Evolutionary conservation across 805 yeast species (phyloP), one percentile per base, ranked within the genome.

Genomic region (Kodamaea kaohsiungensis): DNA sequence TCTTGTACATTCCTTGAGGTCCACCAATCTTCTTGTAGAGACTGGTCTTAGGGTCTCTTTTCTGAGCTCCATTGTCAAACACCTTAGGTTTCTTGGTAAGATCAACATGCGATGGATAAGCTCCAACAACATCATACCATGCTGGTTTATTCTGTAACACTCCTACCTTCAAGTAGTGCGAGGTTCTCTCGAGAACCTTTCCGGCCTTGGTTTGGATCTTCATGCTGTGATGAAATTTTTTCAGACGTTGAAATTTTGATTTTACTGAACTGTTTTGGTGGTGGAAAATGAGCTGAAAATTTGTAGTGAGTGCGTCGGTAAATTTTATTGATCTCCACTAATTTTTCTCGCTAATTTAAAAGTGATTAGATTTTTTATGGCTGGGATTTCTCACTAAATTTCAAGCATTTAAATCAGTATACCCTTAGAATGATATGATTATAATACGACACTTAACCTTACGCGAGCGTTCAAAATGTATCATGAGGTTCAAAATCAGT

Each of bases 111-210:
- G 98, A 98, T 40, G 98, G 98, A 61, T 87, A 79, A 25, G 85
- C 79, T 3, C 89, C 89, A 13, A 95, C 91, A 5, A 89, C 93
- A 58, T 86, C 85, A 70, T 80, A 91, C 99, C 98, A 95, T 1
- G 86, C 86, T 1, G 99, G 99, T 64, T 88, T 87, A 33, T 79
- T 71, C 33, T 70, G 76, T 47, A 91, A 77, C n/a, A 87, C 74
- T 1, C 96, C 93, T 0, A 89, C 80, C 61, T 78, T 78, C 58
- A 93, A 72, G 61, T 85, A 85, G 55, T 87, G 86, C 1, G 97
- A 86, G 0, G 97, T 89, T 64, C 91, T 83, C 69, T 88, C 88
- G 46, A 92, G 80, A 2, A 92, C 88, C 58, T 83, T 83, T 30
- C 86, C 81, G 30, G 97, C 96, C 55, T 83, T 78, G 16, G 68